phyloP scores from a whole-genome alignment of 805 yeast species.

The Metschnikowia noctiluminum region DNA sequence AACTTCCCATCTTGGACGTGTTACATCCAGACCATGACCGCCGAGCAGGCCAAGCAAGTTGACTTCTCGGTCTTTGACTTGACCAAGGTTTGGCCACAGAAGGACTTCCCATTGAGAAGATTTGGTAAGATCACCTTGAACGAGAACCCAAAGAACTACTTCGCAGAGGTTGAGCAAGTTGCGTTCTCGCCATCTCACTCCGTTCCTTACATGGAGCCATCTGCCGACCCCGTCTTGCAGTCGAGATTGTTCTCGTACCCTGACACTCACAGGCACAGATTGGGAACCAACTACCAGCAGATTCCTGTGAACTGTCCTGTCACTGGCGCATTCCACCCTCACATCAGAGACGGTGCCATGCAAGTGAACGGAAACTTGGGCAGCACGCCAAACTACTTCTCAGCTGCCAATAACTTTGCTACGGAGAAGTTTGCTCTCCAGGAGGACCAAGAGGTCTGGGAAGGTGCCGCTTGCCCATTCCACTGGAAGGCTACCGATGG shows the following conservation, averaged over 20 bases:
- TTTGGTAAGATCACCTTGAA: constrained; percentile 77
- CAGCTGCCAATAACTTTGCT: constrained; percentile 51
- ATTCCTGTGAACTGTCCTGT: constrained; percentile 88
- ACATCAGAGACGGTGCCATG: constrained; percentile 82
- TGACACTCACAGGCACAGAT: constrained; percentile 81
- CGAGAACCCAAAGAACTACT: constrained; percentile 82
- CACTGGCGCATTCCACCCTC: constrained; percentile 52
- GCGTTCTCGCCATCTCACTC: constrained; percentile 84
- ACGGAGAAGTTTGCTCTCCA: constrained; percentile 46
- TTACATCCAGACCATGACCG: constrained; percentile 83
- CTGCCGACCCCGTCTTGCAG: constrained; percentile 82
- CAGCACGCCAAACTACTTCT: constrained; percentile 69
- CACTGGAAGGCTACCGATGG: constrained; percentile 78
- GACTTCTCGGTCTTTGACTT: constrained; percentile 85
- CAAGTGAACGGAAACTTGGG: constrained; percentile 62
- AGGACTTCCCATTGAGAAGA: constrained; percentile 79
- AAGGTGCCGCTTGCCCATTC: constrained; percentile 77
- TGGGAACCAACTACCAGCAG: constrained; percentile 74
- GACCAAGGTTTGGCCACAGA: constrained; percentile 91
- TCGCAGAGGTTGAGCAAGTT: constrained; percentile 84
- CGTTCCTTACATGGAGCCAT: constrained; percentile 79
- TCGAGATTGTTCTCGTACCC: constrained; percentile 79
- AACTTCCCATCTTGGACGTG: constrained; percentile 82
- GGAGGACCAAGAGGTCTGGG: constrained; percentile 76
- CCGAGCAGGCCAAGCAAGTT: constrained; percentile 68